phyloP scores from a whole-genome alignment of 2,329 filamentous ascomycete species.

The Colletotrichum kahawae region DNA sequence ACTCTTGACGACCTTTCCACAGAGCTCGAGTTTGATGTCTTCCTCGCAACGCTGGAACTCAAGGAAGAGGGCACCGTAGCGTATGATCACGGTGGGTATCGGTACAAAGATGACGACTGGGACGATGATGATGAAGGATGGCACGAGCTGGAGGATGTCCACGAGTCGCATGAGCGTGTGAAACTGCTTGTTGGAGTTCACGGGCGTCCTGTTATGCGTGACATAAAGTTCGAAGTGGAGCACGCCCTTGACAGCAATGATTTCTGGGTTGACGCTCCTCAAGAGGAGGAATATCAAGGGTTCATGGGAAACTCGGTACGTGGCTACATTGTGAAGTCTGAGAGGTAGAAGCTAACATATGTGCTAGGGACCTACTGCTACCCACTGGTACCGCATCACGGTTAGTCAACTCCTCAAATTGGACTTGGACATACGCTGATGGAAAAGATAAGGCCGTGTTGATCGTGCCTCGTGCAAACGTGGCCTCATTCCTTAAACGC shows the following conservation, averaged over 20 bases:
- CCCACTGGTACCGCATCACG: constrained; percentile 27
- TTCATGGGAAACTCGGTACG: constrained; percentile 33
- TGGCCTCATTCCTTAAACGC: not conserved
- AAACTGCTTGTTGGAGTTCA: constrained; percentile 32
- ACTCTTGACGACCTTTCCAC: constrained; percentile 27
- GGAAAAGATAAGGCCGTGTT: not conserved
- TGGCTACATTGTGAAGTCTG: not conserved
- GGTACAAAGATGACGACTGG: constrained; percentile 4
- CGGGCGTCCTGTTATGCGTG: constrained; percentile 24
- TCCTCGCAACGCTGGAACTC: constrained; percentile 37
- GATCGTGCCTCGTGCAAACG: not conserved
- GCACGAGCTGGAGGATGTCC: constrained; percentile 22
- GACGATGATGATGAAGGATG: constrained; percentile 5
- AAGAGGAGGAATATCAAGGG: constrained; percentile 29
- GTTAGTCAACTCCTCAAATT: not conserved
- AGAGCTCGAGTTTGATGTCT: constrained; percentile 33
- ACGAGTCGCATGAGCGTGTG: constrained; percentile 11
- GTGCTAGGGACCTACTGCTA: constrained; percentile 23
- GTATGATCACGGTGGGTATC: constrained; percentile 2
- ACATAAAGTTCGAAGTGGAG: constrained; percentile 21
- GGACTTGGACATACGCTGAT: not conserved
- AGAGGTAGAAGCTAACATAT: not conserved
- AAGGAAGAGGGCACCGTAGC: constrained; percentile 24
- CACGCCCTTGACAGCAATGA: constrained; percentile 26
- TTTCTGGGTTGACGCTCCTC: constrained; percentile 22